Conservation (phyloP, 306 rosid genomes). For the Fragaria nilgerrensis region DNA sequence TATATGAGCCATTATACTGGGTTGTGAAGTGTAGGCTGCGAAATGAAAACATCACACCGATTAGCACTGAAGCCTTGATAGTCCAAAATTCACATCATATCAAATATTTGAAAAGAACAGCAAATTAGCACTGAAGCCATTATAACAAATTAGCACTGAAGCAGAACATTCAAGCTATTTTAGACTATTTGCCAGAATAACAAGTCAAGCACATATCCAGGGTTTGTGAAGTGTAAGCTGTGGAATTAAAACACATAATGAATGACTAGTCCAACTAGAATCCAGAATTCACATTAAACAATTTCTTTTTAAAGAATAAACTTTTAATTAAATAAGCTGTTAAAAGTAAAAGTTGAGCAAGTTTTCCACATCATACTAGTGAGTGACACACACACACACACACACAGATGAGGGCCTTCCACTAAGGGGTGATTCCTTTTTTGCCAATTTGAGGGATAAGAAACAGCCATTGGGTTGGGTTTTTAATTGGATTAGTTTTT, state of each 20-base stretch:
- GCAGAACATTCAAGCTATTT: too few species aligned
- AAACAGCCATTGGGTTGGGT: too few species aligned
- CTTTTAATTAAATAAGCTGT: not conserved
- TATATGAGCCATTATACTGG: slow-evolving; percentile 94
- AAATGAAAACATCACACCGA: slow-evolving; percentile 12
- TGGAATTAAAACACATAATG: not conserved
- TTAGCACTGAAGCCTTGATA: not conserved
- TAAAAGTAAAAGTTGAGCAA: not conserved
- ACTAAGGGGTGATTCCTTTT: too few species aligned
- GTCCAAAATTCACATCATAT: not conserved
- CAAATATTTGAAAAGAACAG: not conserved
- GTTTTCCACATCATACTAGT: too few species aligned
- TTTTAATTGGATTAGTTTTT: too few species aligned
- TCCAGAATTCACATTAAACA: not conserved
- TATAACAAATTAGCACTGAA: too few species aligned
- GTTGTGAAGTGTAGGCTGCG: slow-evolving; percentile 97
- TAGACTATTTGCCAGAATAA: not conserved
- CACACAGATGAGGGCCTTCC: too few species aligned
- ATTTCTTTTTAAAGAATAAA: not conserved
- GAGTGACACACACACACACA: too few species aligned
- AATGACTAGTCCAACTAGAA: too few species aligned
- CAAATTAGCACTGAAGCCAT: not conserved
- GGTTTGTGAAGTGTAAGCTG: not conserved
- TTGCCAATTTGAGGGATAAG: too few species aligned
- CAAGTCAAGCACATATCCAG: too few species aligned